Percentiles rank a stretch among this genome's conserved stretches.
Evolutionary conservation across 2,329 filamentous ascomycete genomes (phyloP).

Genomic region (Fusarium fujikuroi): DNA sequence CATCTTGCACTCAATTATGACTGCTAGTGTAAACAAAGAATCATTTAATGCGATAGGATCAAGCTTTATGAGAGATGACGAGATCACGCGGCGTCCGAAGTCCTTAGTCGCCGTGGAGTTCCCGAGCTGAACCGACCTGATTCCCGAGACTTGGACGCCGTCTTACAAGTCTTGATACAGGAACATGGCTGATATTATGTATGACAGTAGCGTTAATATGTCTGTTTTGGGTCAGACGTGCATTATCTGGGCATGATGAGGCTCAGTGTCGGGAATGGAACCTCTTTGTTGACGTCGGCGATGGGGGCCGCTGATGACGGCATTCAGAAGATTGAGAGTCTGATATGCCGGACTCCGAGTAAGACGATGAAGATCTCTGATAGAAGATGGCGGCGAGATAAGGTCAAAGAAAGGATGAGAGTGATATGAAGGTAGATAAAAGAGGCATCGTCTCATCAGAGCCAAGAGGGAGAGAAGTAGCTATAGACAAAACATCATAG

Average conservation of each 20-base stretch:
- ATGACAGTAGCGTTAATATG: fast-evolving
- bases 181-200: background rate
- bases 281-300: background rate
- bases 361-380: background rate
- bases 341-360: conserved; percentile 17
- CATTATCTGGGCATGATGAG: conserved; percentile 1
- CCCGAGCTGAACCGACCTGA: conserved; percentile 4
- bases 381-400: background rate
- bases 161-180: background rate
- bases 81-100: conserved; percentile 12
- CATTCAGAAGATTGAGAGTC: background rate
- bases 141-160: conserved; percentile 21
- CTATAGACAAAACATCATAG: conserved; percentile 5
- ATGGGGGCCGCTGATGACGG: background rate
- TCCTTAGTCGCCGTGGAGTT: conserved; percentile 17
- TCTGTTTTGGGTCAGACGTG: background rate
- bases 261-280: conserved; percentile 7
- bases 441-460: background rate
- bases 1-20: background rate
- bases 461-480: background rate
- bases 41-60: background rate
- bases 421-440: conserved; percentile 11
- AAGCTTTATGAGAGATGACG: conserved; percentile 6
- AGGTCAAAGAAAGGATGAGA: background rate
- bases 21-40: background rate